phyloP scores from a whole-genome alignment of 768 basidiomycete genomes.

The Tubosaeta sp. region DNA sequence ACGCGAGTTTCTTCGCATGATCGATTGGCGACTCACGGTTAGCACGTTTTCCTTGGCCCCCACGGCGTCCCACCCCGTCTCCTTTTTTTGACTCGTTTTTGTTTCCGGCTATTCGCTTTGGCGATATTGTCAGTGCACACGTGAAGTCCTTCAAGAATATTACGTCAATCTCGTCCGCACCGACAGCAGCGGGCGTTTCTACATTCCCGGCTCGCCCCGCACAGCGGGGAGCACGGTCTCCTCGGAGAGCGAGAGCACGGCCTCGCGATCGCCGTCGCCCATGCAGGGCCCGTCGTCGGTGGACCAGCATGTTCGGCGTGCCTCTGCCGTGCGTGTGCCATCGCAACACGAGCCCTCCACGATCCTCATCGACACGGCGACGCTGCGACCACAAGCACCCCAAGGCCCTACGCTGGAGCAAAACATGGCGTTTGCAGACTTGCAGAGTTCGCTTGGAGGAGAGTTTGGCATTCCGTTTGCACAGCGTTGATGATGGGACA shows the following conservation, averaged over 20 bases:
- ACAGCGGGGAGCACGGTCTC: conserved; percentile 41
- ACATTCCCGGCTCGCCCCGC: conserved; percentile 42
- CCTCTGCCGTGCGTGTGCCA: conserved; percentile 18
- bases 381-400: conserved; percentile 37
- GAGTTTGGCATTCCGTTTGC: conserved; percentile 25
- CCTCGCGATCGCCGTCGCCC: conserved; percentile 53
- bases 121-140: conserved; percentile 61
- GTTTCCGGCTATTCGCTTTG: conserved; percentile 2
- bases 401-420: conserved; percentile 74
- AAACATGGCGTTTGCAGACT: conserved; percentile 77
- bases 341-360: conserved; percentile 34
- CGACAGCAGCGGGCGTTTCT: conserved; percentile 60
- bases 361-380: conserved; percentile 35
- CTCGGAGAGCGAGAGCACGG: conserved; percentile 49
- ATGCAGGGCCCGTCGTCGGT: conserved; percentile 16
- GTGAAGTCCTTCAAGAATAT: conserved; percentile 88
- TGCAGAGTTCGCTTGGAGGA: conserved; percentile 44
- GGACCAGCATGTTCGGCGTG: conserved; percentile 24
- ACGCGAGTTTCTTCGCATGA: conserved; percentile 85
- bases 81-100: conserved; percentile 7
- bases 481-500: conserved; percentile 1
- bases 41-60: conserved; percentile 37
- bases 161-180: conserved; percentile 91
- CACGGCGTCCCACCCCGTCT: conserved; percentile 11
- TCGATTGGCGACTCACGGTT: conserved; percentile 95